Base-by-base conservation (phyloP, 108 stramenopile genomes). In the Nannochloropsis gaditana region DNA sequence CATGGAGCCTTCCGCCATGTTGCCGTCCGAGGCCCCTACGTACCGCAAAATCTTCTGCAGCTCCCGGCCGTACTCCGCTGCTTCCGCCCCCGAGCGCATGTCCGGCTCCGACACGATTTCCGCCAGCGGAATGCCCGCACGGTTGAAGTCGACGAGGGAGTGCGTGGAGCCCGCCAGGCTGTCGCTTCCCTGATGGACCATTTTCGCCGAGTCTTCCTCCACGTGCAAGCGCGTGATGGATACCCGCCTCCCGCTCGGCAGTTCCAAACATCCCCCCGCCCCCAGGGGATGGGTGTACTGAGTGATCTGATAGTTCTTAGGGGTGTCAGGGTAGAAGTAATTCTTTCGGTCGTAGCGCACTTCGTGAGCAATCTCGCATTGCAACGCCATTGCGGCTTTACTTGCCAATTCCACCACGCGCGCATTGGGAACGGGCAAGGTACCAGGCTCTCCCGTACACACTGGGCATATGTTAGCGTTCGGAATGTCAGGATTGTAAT, bases 291-390 rank as follows among this genome's bases (percentile, higher is more conserved):
- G 73, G 11, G 83, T 86, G 87, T 96, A 94, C 91, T 97, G 96
- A 8, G 97, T 98, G 80, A 98, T 93, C 90, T 99, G 98, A 91
- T 96, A 99, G 31, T 96, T 96, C 80, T 87, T 82, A 6, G 98
- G 98, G 41, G 95, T 90, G 91, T 99, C 98, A 9, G 95, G 94
- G 88, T 97, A 99, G 83, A 94, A 93, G 86, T 99, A 99, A 88
- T 97, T 96, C 87, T 99, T 99, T 21, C 98, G 93, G 89, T 99
- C 98, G 88, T 95, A 99, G 45, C 94, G 83, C 44, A 93, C 93
- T 15, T 87, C 84, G 9, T 81, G 41, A 42, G 93, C 93, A 31
- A 99, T 88, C 5, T 90, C 45, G 85, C 96, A 96, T 44, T 92
- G 86, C 21, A 96, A 85, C 21, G 94, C 95, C 31, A 95, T 92